These are phyloP conservation scores for Sporothrix brunneoviolacea DNA, from an alignment of 2,329 filamentous ascomycete species.

Conservation along the genomic window DNA sequence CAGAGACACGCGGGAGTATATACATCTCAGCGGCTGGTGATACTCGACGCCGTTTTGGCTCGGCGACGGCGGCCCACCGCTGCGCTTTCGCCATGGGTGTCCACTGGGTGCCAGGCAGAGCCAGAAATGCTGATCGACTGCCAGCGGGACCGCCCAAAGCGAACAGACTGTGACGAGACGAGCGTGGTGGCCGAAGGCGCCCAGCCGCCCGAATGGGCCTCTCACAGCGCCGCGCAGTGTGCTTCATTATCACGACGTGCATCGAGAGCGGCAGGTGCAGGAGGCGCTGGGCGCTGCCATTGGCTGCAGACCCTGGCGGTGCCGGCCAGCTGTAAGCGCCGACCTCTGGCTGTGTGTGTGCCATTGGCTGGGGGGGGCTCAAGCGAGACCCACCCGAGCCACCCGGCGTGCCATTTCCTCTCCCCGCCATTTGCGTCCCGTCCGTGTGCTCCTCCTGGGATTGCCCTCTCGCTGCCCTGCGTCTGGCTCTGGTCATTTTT, in stretches of 20 bases:
- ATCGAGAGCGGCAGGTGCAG: constrained; percentile 22
- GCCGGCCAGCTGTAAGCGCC: constrained; percentile 26
- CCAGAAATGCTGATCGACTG: no score
- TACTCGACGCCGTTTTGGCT: constrained; percentile 14
- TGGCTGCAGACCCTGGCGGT: constrained; percentile 31
- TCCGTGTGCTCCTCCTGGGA: no score
- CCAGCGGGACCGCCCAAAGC: no score
- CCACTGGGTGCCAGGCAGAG: no score
- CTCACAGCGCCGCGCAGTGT: no score
- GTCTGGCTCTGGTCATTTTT: no score
- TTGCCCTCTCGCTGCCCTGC: no score
- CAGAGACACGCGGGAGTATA: constrained; percentile 9
- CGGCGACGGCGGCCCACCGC: neutral
- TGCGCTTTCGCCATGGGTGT: no score
- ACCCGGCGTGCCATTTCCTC: neutral
- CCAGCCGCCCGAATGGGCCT: no score
- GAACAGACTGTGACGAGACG: constrained; percentile 1
- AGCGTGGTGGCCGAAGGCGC: neutral
- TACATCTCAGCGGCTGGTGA: constrained; percentile 18
- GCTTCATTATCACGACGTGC: no score
- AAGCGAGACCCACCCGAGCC: neutral
- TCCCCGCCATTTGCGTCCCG: neutral
- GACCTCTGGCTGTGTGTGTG: neutral
- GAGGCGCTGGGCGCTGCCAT: constrained; percentile 29
- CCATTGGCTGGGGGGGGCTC: constrained; percentile 11